A percentile compares a stretch with the other conserved stretches of the same genome.
phyloP scores from a whole-genome alignment of 768 basidiomycete genomes.

The Trametes cubensis region DNA sequence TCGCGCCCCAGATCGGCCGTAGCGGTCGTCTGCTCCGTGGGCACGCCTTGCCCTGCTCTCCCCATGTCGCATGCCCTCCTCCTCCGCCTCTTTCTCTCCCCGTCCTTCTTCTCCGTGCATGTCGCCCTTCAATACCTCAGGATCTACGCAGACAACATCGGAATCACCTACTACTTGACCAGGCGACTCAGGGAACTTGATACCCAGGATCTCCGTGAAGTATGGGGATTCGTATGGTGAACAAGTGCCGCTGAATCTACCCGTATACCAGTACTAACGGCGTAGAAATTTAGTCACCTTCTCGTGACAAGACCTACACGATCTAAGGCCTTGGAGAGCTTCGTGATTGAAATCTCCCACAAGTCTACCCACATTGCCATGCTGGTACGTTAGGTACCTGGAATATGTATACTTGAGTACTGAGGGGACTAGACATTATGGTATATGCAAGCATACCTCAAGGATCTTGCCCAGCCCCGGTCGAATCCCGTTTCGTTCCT shows the following conservation, averaged over 20 bases:
- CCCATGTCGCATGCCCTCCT: slow-evolving; percentile 77
- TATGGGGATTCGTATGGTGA: slow-evolving; percentile 91
- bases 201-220: slow-evolving; percentile 72
- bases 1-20: background rate
- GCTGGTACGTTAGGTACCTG: slow-evolving; percentile 64
- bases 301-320: slow-evolving; percentile 90
- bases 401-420: slow-evolving; percentile 8
- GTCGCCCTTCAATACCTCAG: slow-evolving; percentile 89
- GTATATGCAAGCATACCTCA: slow-evolving; percentile 97
- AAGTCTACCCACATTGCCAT: slow-evolving; percentile 94
- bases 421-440: slow-evolving; percentile 74
- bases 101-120: slow-evolving; percentile 91
- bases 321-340: slow-evolving; percentile 91
- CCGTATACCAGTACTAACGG: slow-evolving; percentile 14
- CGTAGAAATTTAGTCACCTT: slow-evolving; percentile 69
- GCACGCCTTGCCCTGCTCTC: background rate
- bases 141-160: slow-evolving; percentile 83
- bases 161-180: slow-evolving; percentile 89
- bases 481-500: slow-evolving; percentile 78
- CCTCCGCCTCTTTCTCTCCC: slow-evolving; percentile 89
- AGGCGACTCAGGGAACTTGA: slow-evolving; percentile 69
- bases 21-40: background rate
- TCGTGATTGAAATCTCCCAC: slow-evolving; percentile 86
- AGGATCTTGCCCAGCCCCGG: slow-evolving; percentile 65
- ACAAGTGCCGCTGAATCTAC: slow-evolving; percentile 15